A percentile compares a stretch with the other conserved stretches of the same genome.
These are phyloP conservation scores for Alloascoidea africana DNA, from an alignment of 805 yeast species.

Conservation along the genomic window DNA sequence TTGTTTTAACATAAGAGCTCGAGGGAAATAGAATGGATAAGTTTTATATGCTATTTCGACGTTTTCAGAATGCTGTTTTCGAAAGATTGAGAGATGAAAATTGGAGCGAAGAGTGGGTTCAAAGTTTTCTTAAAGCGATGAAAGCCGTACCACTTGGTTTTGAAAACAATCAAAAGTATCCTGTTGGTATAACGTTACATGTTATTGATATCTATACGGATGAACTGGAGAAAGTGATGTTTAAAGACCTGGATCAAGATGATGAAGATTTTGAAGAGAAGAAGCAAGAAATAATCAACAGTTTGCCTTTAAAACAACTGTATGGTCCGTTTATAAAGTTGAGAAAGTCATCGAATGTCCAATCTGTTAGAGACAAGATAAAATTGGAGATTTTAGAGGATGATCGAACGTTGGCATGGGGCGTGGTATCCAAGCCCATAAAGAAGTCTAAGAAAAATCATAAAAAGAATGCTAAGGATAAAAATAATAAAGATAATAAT, in stretches of 20 bases:
- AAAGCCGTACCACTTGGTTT: conserved; percentile 25
- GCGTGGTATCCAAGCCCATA: too few species aligned
- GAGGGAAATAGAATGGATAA: conserved; percentile 66
- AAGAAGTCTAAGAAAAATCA: too few species aligned
- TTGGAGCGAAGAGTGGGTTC: conserved; percentile 39
- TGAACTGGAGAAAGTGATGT: conserved; percentile 52
- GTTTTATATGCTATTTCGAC: conserved; percentile 66
- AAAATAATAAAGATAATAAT: conserved; percentile 8
- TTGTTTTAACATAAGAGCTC: background rate
- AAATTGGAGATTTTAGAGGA: conserved; percentile 55
- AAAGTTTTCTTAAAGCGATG: conserved; percentile 24
- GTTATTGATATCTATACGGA: conserved; percentile 71
- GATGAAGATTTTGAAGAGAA: conserved; percentile 21
- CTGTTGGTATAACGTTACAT: conserved; percentile 74
- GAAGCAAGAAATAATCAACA: conserved; percentile 21
- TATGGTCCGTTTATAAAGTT: conserved; percentile 47
- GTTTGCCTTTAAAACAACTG: conserved; percentile 38
- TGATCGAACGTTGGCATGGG: conserved; percentile 50
- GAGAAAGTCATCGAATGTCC: conserved; percentile 30
- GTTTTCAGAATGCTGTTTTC: conserved; percentile 53
- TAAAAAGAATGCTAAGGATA: conserved; percentile 14
- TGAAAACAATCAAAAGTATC: conserved; percentile 36
- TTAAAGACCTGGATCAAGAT: conserved; percentile 27
- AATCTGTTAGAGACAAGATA: conserved; percentile 50
- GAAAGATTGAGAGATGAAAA: conserved; percentile 32